Evolutionary conservation across 768 basidiomycete genomes (phyloP).

Genomic region (Macrolepiota albuminosa): DNA sequence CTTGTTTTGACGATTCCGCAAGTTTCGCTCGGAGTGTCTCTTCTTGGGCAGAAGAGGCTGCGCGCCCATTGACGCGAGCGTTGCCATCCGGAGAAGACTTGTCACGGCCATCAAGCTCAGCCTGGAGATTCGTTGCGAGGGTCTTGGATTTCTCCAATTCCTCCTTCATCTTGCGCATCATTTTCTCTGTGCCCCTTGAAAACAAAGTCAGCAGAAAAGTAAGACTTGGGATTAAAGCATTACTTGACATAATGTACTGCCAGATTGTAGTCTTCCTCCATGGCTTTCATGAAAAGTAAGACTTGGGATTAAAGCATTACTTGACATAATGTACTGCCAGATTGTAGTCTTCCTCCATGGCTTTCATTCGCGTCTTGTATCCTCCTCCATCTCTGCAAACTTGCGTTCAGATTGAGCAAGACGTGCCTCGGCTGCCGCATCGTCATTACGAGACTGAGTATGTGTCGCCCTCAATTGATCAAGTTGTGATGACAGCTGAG

Average conservation of each 20-base stretch:
- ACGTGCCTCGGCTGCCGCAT: slow-evolving; percentile 28
- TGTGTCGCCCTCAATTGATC: slow-evolving; percentile 59
- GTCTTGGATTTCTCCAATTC: slow-evolving; percentile 90
- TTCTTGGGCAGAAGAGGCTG: slow-evolving; percentile 77
- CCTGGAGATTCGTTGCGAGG: slow-evolving; percentile 72
- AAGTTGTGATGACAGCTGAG: slow-evolving; percentile 58
- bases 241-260: slow-evolving; percentile 98
- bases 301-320: slow-evolving; percentile 44
- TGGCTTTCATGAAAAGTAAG: slow-evolving; percentile 83
- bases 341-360: slow-evolving; percentile 94
- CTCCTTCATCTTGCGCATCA: slow-evolving; percentile 95
- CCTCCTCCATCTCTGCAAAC: slow-evolving; percentile 72
- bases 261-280: slow-evolving; percentile 94
- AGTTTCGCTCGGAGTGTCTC: slow-evolving; percentile 68
- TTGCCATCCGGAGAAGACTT: slow-evolving; percentile 43
- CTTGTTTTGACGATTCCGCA: slow-evolving; percentile 73
- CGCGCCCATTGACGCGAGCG: slow-evolving; percentile 61
- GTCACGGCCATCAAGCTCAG: slow-evolving; percentile 71
- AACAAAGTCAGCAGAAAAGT: slow-evolving; percentile 6
- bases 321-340: slow-evolving; percentile 97
- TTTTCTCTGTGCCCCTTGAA: slow-evolving; percentile 89
- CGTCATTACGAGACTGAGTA: slow-evolving; percentile 36
- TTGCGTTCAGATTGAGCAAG: slow-evolving; percentile 71
- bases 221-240: slow-evolving; percentile 25
- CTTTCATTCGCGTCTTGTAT: slow-evolving; percentile 76